Evolutionary conservation across 768 basidiomycete genomes (phyloP), one percentile per base, ranked within the genome.

Genomic region (Panaeolus cyanescens): DNA sequence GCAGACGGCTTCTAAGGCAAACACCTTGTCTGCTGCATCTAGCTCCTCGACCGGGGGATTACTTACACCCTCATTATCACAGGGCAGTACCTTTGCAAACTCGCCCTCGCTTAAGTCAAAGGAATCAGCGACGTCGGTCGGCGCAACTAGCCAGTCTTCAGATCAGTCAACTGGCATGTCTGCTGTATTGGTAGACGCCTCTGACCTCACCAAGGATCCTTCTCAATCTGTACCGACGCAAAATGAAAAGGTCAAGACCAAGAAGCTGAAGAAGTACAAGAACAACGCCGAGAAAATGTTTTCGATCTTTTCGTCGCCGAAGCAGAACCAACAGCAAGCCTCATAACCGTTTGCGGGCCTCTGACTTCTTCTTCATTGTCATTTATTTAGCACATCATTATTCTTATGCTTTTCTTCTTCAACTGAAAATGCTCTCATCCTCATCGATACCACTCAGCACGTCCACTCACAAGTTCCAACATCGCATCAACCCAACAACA

Each of bases 201-300:
- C 69, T 28, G 74, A 74, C 42, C 66, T 65, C 0, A 59, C 66
- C 22, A 68, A 61, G 40, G 65, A 62, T 7, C 65, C 68, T n/a
- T 63, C 63, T 10, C 58, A 54, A 42, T 12, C 45, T 50, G 45
- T 9, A 3, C 45, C 45, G 10, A 12, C 25, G 1, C 45, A 50
- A 15, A 50, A 28, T 28, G 62, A 63, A 62, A 68, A 68, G 34
- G 56, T 62, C 54, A 77, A 80, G n/a, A 83, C 87, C 68, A 88
- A 85, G 70, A 93, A 90, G 74, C 72, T 92, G 74, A 91, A 89
- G 81, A 92, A 88, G 77, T 91, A 92, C 79, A 93, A 93, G 77
- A 88, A 92, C 70, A 90, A 88, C 63, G 91, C 92, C 2, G 92
- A 93, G 79, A 93, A 93, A 65, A 83, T 94, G 59, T 81, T 94